A percentile compares a stretch with the other conserved stretches of the same genome.
Evolutionary conservation across 768 basidiomycete species (phyloP).

Genomic region (Rickenella mellea): DNA sequence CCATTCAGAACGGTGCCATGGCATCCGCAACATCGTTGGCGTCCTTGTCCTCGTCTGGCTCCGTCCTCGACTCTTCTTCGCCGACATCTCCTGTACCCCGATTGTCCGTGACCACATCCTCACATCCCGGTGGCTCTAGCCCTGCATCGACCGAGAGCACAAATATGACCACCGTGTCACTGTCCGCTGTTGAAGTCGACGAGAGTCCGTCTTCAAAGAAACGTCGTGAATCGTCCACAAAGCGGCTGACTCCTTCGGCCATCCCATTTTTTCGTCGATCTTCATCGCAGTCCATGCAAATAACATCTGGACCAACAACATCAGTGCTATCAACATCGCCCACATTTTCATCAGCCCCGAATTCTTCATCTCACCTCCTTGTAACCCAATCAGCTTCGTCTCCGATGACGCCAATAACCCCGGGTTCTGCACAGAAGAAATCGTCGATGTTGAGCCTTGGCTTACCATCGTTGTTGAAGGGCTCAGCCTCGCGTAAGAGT

Average conservation of each 20-base stretch:
- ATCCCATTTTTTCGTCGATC: constrained; percentile 93
- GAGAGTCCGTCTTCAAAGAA: constrained; percentile 67
- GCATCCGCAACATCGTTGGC: constrained; percentile 66
- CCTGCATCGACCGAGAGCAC: constrained; percentile 74
- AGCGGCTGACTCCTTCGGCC: constrained; percentile 82
- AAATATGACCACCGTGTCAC: constrained; percentile 44
- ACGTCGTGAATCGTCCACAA: constrained; percentile 55
- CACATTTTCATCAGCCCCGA: constrained; percentile 31
- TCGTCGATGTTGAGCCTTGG: constrained; percentile 76
- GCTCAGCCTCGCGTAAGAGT: constrained; percentile 74
- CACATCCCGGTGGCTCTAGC: constrained; percentile 54
- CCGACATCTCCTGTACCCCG: constrained; percentile 31
- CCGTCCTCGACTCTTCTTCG: constrained; percentile 32
- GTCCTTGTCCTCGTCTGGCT: constrained; percentile 67
- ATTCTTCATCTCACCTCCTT: constrained; percentile 35
- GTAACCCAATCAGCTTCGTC: constrained; percentile 43
- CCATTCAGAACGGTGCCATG: constrained; percentile 69
- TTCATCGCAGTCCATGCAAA: constrained; percentile 79
- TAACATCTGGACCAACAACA: constrained; percentile 32
- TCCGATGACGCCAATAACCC: constrained; percentile 42
- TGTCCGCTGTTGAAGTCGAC: constrained; percentile 46
- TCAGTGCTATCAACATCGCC: constrained; percentile 20
- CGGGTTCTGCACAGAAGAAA: constrained; percentile 63
- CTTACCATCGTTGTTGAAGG: constrained; percentile 73
- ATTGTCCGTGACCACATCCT: constrained; percentile 58